These are phyloP conservation scores for Vanrija pseudolonga DNA, from an alignment of 1,284 basidiomycete species.

Conservation along the genomic window DNA sequence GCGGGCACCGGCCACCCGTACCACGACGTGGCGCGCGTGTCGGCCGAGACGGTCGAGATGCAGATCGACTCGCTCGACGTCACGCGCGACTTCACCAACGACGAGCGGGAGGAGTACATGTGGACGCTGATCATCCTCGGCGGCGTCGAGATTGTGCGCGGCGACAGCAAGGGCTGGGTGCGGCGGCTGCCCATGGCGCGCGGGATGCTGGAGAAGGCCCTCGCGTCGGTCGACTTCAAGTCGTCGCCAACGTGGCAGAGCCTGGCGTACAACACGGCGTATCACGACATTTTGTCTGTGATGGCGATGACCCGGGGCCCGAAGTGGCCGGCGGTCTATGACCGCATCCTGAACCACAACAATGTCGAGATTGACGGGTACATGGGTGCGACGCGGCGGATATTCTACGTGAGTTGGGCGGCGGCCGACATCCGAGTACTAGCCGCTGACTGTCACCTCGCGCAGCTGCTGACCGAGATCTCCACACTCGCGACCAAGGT, in stretches of 20 bases:
- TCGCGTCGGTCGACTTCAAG: slow-evolving; percentile 15
- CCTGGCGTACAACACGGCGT: slow-evolving; percentile 27
- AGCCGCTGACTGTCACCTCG: background rate
- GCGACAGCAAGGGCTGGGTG: slow-evolving; percentile 22
- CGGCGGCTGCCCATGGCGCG: slow-evolving; percentile 17
- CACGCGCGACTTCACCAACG: slow-evolving; percentile 16
- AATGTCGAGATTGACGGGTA: slow-evolving; percentile 27
- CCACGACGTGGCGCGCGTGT: slow-evolving; percentile 25
- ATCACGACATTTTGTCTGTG: slow-evolving; percentile 27
- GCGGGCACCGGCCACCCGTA: slow-evolving; percentile 28
- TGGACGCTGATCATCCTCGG: slow-evolving; percentile 33
- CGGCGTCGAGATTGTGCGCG: slow-evolving; percentile 28
- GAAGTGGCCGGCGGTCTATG: slow-evolving; percentile 27
- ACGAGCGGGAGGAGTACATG: slow-evolving; percentile 29
- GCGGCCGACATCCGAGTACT: background rate
- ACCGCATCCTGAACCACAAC: slow-evolving; percentile 19
- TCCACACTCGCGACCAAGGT: slow-evolving; percentile 22
- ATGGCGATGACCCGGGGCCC: slow-evolving; percentile 21
- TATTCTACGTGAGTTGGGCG: slow-evolving; percentile 21
- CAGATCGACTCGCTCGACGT: slow-evolving; percentile 24
- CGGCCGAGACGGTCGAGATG: slow-evolving; percentile 28
- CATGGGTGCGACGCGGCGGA: slow-evolving; percentile 26
- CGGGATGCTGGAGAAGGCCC: slow-evolving; percentile 10
- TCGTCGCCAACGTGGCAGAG: slow-evolving; percentile 18
- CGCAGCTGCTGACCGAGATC: slow-evolving; percentile 26